Conservation (phyloP, 1,139 yeast species). For the Geotrichum histeridarum region DNA sequence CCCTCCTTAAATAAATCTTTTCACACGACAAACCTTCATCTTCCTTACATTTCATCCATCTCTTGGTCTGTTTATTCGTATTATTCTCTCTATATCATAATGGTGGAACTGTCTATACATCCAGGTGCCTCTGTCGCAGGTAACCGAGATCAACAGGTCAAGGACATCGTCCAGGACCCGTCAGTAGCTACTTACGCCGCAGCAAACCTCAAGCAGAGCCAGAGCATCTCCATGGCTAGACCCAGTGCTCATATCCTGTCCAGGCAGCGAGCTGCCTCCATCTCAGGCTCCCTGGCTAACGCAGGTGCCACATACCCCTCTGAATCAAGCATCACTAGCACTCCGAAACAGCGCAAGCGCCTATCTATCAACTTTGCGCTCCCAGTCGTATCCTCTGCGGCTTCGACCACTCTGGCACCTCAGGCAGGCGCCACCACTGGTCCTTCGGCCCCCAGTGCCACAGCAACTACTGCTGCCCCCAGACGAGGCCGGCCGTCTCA, state of each 20-base stretch:
- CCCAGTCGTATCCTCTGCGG: constrained; percentile 7
- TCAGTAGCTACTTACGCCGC: neutral
- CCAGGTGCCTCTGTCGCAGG: constrained; percentile 2
- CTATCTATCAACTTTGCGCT: constrained; percentile 14
- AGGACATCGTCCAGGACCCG: neutral
- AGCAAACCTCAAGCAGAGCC: constrained; percentile 5
- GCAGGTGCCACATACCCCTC: neutral
- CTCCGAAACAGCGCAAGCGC: constrained; percentile 10
- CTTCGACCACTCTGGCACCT: neutral
- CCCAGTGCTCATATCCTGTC: neutral
- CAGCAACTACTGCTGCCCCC: neutral
- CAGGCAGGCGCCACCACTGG: neutral
- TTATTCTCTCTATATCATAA: neutral
- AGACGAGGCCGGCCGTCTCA: constrained; percentile 10
- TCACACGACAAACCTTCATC: neutral
- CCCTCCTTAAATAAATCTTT: neutral
- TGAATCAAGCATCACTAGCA: neutral
- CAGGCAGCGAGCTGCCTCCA: constrained; percentile 5
- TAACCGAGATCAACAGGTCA: neutral
- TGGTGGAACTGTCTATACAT: constrained; percentile 2
- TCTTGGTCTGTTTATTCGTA: neutral
- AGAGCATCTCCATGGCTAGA: constrained; percentile 1
- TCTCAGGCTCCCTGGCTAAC: neutral
- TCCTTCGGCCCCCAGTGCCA: neutral
- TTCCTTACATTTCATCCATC: neutral